Base-by-base conservation (phyloP, 306 rosid species). In the Boehmeria nivea region DNA sequence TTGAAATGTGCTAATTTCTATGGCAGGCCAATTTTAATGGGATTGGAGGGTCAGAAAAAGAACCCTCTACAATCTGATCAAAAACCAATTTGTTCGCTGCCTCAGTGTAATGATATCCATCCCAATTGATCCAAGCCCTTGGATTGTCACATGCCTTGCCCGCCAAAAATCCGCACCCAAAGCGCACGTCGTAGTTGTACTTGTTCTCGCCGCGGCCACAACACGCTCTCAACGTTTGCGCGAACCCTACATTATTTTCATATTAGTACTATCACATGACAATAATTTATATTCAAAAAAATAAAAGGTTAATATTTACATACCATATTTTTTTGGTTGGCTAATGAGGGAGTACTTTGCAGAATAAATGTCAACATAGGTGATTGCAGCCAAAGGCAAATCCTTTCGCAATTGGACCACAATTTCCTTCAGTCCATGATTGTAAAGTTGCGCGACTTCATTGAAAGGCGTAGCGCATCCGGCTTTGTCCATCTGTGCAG, bases 61-160 rank as follows among this genome's bases (percentile, higher is more conserved):
- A 33, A 12, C 83, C 81, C 51, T 38, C 23, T 1, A 19, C 46
- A 6, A 81, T 81, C 43, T 71, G 75, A 34, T 71, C 61, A 20
- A 74, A 81, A 6, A 74, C 48, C 68, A 67, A 68, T 11, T 71
- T 55, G 62, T 77, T 77, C 60, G 83, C 83, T 25, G 83, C 83
- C 47, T 77, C 78, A 0, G 83, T 81, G 56, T 60, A 77, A 61
- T 77, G 84, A 43, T 74, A 72, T 2, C 87, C 87, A 59, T 81
- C 87, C 87, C 87, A 81, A 25, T 54, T 59, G 39, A 81, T 59
- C 62, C 58, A 49, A 6, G 52, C 68, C 5, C 40, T 57, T 37
- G 83, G 81, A 67, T 68, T 61, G 39, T 71, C 25, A 57, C 81
- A 77, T 1, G 83, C 50, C 6, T 60, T 59, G 28, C 76, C 78